Evolutionary conservation across 1,284 basidiomycete genomes (phyloP), one percentile per base, ranked within the genome.

Genomic region (Puccinia coronata): DNA sequence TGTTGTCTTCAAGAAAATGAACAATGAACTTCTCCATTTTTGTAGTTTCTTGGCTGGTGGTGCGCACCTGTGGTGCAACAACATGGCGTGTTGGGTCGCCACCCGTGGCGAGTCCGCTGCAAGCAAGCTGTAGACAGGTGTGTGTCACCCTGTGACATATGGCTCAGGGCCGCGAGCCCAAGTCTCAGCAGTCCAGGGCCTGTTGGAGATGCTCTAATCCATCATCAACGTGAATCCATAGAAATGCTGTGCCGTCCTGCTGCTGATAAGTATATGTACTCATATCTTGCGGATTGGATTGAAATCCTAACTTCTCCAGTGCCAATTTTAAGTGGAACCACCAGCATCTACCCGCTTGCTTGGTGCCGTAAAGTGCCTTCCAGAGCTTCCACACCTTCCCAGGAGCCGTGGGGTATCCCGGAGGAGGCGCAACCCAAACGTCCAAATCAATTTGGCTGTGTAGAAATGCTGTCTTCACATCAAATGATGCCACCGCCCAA

Each of bases 151-250:
- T n/a, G n/a, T n/a, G n/a, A n/a, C n/a, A n/a, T n/a, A n/a, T n/a
- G n/a, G n/a, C n/a, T n/a, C n/a, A n/a, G n/a, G n/a, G n/a, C n/a
- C n/a, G n/a, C n/a, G n/a, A n/a, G n/a, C n/a, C n/a, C n/a, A n/a
- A n/a, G n/a, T n/a, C n/a, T n/a, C n/a, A n/a, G n/a, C n/a, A n/a
- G n/a, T n/a, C n/a, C n/a, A n/a, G n/a, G n/a, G n/a, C n/a, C n/a
- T n/a, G n/a, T n/a, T n/a, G n/a, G n/a, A n/a, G n/a, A n/a, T n/a
- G n/a, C n/a, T n/a, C n/a, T n/a, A n/a, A n/a, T 14, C 63, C 63
- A 36, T 67, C 34, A 36, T 67, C 63, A 14, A 67, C 63, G 34
- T 67, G 63, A 11, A 67, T 67, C 63, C 63, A 67, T 9, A 67
- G 12, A 36, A 67, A 14, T 5, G 9, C 8, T 8, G 23, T 6